Conservation (phyloP, 176 grass and related monocot genomes). For the Luzula sylvatica region DNA sequence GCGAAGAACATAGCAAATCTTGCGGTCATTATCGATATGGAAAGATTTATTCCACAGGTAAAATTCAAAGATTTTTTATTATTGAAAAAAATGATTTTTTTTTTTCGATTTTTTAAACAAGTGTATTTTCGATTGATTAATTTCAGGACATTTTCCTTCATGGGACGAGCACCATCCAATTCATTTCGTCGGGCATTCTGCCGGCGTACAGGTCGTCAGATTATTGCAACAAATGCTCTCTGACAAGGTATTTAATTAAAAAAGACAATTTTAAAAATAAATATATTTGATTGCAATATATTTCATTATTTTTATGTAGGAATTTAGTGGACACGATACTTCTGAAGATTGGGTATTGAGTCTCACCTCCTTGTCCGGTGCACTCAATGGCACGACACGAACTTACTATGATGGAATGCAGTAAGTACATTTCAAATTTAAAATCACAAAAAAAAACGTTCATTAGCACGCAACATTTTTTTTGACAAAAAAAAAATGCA, state of each 20-base stretch:
- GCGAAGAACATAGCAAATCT: slow-evolving; percentile 69
- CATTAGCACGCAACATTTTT: not conserved
- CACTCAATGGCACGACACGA: slow-evolving; percentile 90
- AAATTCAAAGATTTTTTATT: not conserved
- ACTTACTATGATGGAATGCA: slow-evolving; percentile 96
- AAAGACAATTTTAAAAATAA: too few relatives aligned
- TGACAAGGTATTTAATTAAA: slow-evolving; percentile 55
- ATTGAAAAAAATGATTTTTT: not conserved
- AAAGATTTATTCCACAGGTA: slow-evolving; percentile 64
- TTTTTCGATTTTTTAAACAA: not conserved
- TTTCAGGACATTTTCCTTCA: slow-evolving; percentile 72
- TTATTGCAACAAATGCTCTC: slow-evolving; percentile 93
- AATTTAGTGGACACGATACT: slow-evolving; percentile 76
- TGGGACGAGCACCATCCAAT: slow-evolving; percentile 77
- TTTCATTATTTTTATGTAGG: slow-evolving; percentile 40
- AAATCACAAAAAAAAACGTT: not conserved
- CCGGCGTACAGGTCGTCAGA: slow-evolving; percentile 77
- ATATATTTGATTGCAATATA: too few relatives aligned
- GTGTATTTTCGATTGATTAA: slow-evolving; percentile 7
- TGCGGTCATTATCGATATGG: slow-evolving; percentile 73
- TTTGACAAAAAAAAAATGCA: slow-evolving; percentile 28
- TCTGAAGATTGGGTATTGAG: slow-evolving; percentile 90
- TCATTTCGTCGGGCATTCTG: slow-evolving; percentile 95
- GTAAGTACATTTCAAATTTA: slow-evolving; percentile 41
- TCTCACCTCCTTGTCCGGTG: slow-evolving; percentile 88